Conservation (phyloP, 2,329 filamentous ascomycete genomes). For the Colletotrichum euphorbiae region DNA sequence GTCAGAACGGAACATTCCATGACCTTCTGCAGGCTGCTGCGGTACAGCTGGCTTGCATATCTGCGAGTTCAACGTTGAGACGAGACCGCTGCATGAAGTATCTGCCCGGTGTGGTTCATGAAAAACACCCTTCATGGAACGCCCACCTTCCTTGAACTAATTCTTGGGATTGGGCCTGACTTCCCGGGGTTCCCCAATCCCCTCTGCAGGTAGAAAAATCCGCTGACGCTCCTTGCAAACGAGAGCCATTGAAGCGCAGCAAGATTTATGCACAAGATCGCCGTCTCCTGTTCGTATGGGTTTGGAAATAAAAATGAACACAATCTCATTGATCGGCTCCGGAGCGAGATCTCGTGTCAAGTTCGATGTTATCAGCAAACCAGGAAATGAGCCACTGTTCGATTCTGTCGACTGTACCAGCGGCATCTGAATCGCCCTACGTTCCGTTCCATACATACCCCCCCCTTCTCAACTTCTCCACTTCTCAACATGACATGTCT, state of each 20-base stretch:
- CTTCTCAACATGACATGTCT: background rate
- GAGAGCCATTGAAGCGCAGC: too few species aligned
- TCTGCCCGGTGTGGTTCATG: conserved; percentile 3
- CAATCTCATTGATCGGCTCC: background rate
- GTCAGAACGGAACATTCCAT: background rate
- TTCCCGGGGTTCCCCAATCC: too few species aligned
- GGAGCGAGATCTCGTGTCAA: background rate
- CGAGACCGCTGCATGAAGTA: background rate
- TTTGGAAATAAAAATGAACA: too few species aligned
- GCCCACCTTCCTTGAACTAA: background rate
- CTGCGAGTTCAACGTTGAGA: conserved; percentile 2
- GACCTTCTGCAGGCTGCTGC: background rate
- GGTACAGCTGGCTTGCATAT: conserved; percentile 13
- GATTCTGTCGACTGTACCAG: conserved; percentile 9
- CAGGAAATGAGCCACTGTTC: conserved; percentile 4
- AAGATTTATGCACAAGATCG: too few species aligned
- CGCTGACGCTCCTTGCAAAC: too few species aligned
- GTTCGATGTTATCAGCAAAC: background rate
- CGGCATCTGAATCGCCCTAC: background rate
- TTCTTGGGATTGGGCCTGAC: background rate
- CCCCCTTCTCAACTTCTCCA: background rate
- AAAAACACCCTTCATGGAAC: background rate
- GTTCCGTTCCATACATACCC: background rate
- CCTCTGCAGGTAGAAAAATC: too few species aligned
- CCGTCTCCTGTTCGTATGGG: background rate